These are phyloP conservation scores for Pleodorina starrii DNA, from an alignment of 139 green algal species.

Conservation along the genomic window DNA sequence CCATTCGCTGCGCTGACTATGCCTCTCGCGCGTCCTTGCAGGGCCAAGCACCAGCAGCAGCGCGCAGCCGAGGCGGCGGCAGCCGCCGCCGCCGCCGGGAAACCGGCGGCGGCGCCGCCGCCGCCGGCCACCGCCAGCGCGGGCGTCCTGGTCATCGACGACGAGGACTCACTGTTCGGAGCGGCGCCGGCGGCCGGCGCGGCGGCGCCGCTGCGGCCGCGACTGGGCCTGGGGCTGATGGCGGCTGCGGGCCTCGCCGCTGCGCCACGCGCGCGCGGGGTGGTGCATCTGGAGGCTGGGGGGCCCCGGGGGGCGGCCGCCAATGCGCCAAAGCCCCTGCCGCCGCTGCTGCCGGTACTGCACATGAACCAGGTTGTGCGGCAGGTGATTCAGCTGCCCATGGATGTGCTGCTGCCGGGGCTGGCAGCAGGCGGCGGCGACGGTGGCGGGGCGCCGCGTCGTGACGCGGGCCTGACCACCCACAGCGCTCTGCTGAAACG, in stretches of 20 bases:
- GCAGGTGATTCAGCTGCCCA: conserved; percentile 2
- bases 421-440: not conserved
- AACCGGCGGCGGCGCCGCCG: not conserved
- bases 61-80: conserved; percentile 5
- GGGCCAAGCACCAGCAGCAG: conserved; percentile 28
- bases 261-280: not conserved
- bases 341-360: conserved; percentile 23
- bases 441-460: not conserved
- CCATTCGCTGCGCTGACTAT: not conserved
- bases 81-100: not conserved
- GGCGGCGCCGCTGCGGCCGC: not conserved
- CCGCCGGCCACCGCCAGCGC: not conserved
- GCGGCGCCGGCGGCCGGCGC: not conserved
- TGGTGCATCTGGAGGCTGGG: conserved; percentile 18
- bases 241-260: not conserved
- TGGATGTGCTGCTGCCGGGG: conserved; percentile 31
- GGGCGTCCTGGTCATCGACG: conserved; percentile 10
- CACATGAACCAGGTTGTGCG: conserved; percentile 28
- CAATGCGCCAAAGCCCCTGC: conserved; percentile 16
- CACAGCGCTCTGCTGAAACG: not conserved
- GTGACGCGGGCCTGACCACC: not conserved
- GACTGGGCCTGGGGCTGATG: conserved; percentile 9
- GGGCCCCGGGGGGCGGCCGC: not conserved
- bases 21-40: not conserved
- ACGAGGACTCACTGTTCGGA: not conserved